These are phyloP conservation scores for Sclerotinia sclerotiorum DNA, from an alignment of 2,329 filamentous ascomycete species.

Conservation along the genomic window DNA sequence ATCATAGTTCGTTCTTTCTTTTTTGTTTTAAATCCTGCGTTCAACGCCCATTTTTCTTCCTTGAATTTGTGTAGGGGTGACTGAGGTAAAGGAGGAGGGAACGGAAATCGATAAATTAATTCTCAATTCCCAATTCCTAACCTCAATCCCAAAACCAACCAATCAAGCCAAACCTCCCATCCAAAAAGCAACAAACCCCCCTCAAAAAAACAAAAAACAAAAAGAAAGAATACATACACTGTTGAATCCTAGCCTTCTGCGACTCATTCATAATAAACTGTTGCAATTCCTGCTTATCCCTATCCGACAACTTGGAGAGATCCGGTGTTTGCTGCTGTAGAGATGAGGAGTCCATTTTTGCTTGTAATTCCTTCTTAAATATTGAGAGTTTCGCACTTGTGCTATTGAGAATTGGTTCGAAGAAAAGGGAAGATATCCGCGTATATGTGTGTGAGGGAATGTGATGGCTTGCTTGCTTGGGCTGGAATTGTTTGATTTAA, in stretches of 20 bases:
- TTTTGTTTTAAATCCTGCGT: not conserved
- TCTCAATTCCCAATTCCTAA: no score
- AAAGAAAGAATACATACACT: conserved; percentile 44
- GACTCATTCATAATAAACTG: conserved; percentile 81
- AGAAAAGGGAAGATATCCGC: not conserved
- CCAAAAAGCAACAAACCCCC: not conserved
- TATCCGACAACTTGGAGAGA: conserved; percentile 71
- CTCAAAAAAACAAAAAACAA: conserved; percentile 12
- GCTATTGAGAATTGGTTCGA: not conserved
- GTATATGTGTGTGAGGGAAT: not conserved
- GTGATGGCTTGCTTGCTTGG: not conserved
- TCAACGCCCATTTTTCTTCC: no score
- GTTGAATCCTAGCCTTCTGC: conserved; percentile 71
- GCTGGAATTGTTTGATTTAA: not conserved
- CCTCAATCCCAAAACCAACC: not conserved
- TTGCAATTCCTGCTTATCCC: conserved; percentile 84
- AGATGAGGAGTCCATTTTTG: conserved; percentile 35
- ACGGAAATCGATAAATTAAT: no score
- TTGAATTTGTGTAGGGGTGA: no score
- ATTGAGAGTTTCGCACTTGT: conserved; percentile 37
- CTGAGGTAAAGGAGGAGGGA: no score
- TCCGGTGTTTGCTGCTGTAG: conserved; percentile 46
- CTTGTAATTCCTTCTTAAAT: conserved; percentile 29
- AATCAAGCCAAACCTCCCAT: not conserved
- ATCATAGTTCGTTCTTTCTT: not conserved